Base-by-base conservation (phyloP, 2,329 filamentous ascomycete genomes). In the Arthrobotrys sinensis region DNA sequence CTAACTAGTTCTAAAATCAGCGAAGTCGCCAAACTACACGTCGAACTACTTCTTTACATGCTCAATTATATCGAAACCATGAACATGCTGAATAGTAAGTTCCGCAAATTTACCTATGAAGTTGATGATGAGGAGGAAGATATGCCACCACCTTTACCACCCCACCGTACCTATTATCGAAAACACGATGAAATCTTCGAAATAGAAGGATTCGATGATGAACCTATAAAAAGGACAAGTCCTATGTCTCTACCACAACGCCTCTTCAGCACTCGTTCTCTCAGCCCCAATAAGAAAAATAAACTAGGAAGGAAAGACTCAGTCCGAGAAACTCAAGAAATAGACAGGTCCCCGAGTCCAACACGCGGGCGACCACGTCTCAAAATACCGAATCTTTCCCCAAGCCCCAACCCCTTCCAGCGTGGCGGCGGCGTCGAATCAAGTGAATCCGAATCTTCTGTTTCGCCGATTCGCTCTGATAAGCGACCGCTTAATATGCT, bases 1-100 rank as follows among this genome's bases (percentile, higher is more conserved):
- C 67, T 78, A 8, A 78, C 52, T n/a, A 78, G 75, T 34, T 78
- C 75, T 10, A 78, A 78, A 38, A 78, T 78, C n/a, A 57, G 75
- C 32, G 75, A 78, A 60, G 75, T 78, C 62, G 75, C 75, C n/a
- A 78, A 72, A 40, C 43, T 78, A 28, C 67, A 78, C 28, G 34
- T 34, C 24, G 75, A 78, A 64, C 52, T 78, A 8, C 45, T 72
- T 32, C 34, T 72, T 8, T 78, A 66, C 38, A 71, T 78, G 67
- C 75, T 78, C 43, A 68, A 78, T n/a, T 63, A 72, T 19, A 45
- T 46, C 5, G 75, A 78, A 38, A 72, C 52, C n/a, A 43, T 36
- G 3, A 53, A 55, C 46, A 60, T 38, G 45, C 52, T 72, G 21
- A 62, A 46, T 24, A 72, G 75, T 78, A 71, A 78, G 75, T 78